Conservation (phyloP, 2,329 filamentous ascomycete species). For the Stenocarpella maydis region DNA sequence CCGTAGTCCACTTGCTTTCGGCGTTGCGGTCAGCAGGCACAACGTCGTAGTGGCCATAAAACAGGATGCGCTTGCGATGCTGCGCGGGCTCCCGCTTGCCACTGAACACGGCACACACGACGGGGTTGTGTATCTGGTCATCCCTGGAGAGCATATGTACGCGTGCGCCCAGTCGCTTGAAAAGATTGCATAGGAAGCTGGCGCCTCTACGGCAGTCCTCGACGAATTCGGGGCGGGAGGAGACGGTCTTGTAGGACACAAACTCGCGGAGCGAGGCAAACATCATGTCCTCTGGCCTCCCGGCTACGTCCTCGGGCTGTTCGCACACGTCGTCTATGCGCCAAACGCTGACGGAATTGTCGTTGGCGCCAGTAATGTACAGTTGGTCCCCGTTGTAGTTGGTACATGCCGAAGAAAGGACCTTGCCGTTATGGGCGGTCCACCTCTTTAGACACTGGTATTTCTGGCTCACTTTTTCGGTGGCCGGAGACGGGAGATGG, state of each 20-base stretch:
- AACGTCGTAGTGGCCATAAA: conserved; percentile 98
- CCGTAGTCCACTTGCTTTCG: conserved; percentile 78
- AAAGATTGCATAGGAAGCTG: conserved; percentile 87
- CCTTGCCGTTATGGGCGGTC: conserved; percentile 81
- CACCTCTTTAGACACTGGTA: conserved; percentile 47
- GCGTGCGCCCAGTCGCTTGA: conserved; percentile 89
- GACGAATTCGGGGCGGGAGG: conserved; percentile 83
- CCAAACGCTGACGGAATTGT: conserved; percentile 90
- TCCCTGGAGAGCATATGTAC: conserved; percentile 90
- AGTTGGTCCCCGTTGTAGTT: conserved; percentile 76
- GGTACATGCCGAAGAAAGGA: conserved; percentile 83
- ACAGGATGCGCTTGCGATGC: conserved; percentile 84
- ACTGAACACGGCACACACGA: conserved; percentile 90
- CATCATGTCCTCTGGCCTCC: conserved; percentile 61
- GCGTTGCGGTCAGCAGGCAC: conserved; percentile 87
- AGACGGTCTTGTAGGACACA: conserved; percentile 90
- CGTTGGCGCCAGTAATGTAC: conserved; percentile 95
- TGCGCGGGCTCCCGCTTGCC: conserved; percentile 73
- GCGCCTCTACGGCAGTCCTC: conserved; percentile 94
- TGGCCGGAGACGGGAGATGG: conserved; percentile 50
- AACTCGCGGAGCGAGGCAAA: conserved; percentile 83
- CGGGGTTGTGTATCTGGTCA: conserved; percentile 78
- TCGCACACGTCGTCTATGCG: conserved; percentile 65
- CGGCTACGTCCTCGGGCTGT: conserved; percentile 46
- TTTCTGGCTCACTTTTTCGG: conserved; percentile 63